Evolutionary conservation across 1,284 basidiomycete species (phyloP), one percentile per base, ranked within the genome.

Genomic region (Peniophora sp.): DNA sequence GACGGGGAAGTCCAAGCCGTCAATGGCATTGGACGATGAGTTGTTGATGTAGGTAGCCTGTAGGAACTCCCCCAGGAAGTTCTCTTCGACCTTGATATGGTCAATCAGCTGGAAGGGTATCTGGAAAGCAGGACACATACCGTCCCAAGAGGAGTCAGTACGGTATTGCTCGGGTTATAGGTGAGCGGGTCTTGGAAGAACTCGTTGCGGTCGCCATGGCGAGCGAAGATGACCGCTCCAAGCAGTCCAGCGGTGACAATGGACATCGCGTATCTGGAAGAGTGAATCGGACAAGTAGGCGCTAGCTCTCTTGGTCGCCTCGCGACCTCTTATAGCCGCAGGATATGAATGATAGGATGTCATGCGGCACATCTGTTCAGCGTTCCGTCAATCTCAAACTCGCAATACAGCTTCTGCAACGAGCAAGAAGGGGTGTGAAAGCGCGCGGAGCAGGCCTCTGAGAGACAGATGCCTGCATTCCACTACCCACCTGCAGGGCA

Each of bases 161-260:
- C 62, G 20, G 73, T 75, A 24, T 66, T 56, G 5, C 66, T 61
- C 0, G 72, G 67, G 14, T 65, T 60, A 59, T 75, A 74, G 23
- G 61, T 59, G 39, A 57, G 49, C 18, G 64, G 63, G 50, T 62
- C 61, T 51, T 68, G 67, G 57, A 66, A 69, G 58, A 67, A 69
- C 17, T 63, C 70, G 47, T 66, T 59, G 14, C 72, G 64, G 53
- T 76, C 74, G 47, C 74, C 74, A 49, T 76, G 74, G 11, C 74
- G 67, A 18, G 70, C 69, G 48, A 75, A 59, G 48, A 74, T 55
- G 37, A 76, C 66, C 17, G 71, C 63, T 6, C 72, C 73, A 6
- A 71, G 52, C 12, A 60, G 43, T 20, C 47, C 47, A 9, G 23
- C 20, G 15, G 23, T 24, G 14, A 20, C 23, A 15, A 2, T 41